Conservation (phyloP, 2,329 filamentous ascomycete species). For the Sporothrix luriei region DNA sequence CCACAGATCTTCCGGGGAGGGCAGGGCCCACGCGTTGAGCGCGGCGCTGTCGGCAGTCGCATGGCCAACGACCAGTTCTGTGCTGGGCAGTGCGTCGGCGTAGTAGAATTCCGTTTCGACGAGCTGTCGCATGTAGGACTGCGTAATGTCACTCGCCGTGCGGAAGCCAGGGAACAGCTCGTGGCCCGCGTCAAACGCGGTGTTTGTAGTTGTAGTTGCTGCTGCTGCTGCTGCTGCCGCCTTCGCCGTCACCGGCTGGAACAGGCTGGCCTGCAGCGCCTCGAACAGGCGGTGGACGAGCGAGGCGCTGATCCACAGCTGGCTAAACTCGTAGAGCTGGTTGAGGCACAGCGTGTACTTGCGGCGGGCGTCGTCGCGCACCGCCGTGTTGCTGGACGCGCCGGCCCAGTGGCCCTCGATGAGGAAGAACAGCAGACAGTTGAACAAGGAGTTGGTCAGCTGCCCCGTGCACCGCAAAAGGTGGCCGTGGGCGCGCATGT, state of each 20-base stretch:
- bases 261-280: conserved; percentile 29
- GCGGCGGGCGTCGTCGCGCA: conserved; percentile 32
- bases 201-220: background rate
- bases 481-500: conserved; percentile 33
- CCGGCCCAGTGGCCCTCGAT: conserved; percentile 30
- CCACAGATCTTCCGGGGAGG: conserved; percentile 27
- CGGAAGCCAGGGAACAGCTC: conserved; percentile 26
- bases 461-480: conserved; percentile 32
- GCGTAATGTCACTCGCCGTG: conserved; percentile 22
- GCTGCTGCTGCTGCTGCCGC: no score
- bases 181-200: background rate
- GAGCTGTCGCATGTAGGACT: conserved; percentile 23
- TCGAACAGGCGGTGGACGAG: conserved; percentile 34
- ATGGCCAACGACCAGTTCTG: background rate
- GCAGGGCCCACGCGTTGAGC: conserved; percentile 17
- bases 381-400: conserved; percentile 7
- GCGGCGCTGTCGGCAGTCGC: background rate
- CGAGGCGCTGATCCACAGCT: conserved; percentile 33
- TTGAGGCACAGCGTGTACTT: conserved; percentile 34
- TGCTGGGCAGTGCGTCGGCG: background rate
- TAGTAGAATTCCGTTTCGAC: conserved; percentile 25
- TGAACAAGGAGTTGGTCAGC: conserved; percentile 33
- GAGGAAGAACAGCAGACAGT: conserved; percentile 34
- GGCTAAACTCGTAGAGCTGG: conserved; percentile 34
- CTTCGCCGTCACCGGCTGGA: conserved; percentile 2